These are phyloP conservation scores for Metschnikowia borealis DNA, from an alignment of 805 yeast species.

Conservation along the genomic window DNA sequence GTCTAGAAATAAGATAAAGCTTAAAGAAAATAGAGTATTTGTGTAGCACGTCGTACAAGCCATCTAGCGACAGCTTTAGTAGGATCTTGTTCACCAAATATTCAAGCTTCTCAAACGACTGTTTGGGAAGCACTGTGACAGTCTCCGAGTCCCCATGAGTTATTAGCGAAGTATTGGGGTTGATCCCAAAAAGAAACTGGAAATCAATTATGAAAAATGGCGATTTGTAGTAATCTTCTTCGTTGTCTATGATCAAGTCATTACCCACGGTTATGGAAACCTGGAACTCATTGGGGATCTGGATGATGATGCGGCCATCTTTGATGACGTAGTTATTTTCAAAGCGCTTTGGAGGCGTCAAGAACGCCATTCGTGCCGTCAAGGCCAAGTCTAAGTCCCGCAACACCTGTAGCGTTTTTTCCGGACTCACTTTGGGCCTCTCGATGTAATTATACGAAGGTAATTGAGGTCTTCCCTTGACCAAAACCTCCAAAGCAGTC, in stretches of 20 bases:
- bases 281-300: slow-evolving; percentile 61
- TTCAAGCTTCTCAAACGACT: slow-evolving; percentile 45
- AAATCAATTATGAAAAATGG: slow-evolving; percentile 80
- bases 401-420: slow-evolving; percentile 56
- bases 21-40: slow-evolving; percentile 62
- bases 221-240: slow-evolving; percentile 42
- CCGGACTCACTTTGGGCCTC: slow-evolving; percentile 46
- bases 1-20: slow-evolving; percentile 55
- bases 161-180: slow-evolving; percentile 32
- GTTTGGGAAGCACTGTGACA: slow-evolving; percentile 29
- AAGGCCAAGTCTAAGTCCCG: slow-evolving; percentile 67
- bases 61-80: slow-evolving; percentile 42
- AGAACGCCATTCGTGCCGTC: slow-evolving; percentile 69
- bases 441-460: slow-evolving; percentile 60
- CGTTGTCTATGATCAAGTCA: slow-evolving; percentile 44
- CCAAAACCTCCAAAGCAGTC: slow-evolving; percentile 82
- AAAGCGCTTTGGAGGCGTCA: slow-evolving; percentile 63
- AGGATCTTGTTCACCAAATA: slow-evolving; percentile 52
- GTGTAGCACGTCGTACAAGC: slow-evolving; percentile 54
- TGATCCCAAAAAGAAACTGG: slow-evolving; percentile 53
- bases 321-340: slow-evolving; percentile 53
- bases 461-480: slow-evolving; percentile 70
- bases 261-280: slow-evolving; percentile 67
- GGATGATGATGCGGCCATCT: slow-evolving; percentile 73
- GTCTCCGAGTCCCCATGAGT: slow-evolving; percentile 25